Evolutionary conservation across 176 grass and related monocot species (phyloP).

Genomic region (Hordeum marinum): DNA sequence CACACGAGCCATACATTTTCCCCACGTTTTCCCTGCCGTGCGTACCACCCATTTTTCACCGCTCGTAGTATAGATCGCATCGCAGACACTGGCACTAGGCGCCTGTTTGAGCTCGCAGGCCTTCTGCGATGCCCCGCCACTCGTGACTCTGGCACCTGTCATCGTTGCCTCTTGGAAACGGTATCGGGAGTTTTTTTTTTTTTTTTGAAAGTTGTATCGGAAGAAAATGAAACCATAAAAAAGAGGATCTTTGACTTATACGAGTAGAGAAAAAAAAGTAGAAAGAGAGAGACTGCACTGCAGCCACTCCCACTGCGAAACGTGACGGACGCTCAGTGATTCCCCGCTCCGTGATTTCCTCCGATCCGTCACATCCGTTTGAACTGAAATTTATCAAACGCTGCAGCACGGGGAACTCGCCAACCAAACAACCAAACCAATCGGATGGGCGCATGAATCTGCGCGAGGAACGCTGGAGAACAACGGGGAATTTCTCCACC

Average conservation of each 20-base stretch:
- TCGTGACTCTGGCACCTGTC: not conserved
- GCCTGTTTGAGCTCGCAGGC: no score
- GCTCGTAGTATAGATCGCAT: no score
- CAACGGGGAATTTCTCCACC: not conserved
- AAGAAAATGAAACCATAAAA: not conserved
- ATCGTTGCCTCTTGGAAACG: not conserved
- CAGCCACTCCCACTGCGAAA: not conserved
- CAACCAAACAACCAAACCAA: not conserved
- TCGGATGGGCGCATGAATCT: not conserved
- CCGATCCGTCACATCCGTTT: not conserved
- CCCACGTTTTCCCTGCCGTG: no score
- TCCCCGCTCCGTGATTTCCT: not conserved
- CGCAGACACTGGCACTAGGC: no score
- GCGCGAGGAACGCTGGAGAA: not conserved
- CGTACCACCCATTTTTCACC: no score
- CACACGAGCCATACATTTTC: no score
- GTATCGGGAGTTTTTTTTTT: not conserved
- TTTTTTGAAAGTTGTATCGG: no score
- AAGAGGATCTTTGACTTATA: no score
- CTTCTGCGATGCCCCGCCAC: no score
- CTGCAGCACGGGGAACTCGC: not conserved
- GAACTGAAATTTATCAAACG: not conserved
- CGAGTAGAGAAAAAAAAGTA: not conserved
- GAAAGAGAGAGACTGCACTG: not conserved
- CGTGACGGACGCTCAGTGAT: not conserved